These are phyloP conservation scores for Candida sithepensis DNA, from an alignment of 805 yeast genomes.

Conservation along the genomic window DNA sequence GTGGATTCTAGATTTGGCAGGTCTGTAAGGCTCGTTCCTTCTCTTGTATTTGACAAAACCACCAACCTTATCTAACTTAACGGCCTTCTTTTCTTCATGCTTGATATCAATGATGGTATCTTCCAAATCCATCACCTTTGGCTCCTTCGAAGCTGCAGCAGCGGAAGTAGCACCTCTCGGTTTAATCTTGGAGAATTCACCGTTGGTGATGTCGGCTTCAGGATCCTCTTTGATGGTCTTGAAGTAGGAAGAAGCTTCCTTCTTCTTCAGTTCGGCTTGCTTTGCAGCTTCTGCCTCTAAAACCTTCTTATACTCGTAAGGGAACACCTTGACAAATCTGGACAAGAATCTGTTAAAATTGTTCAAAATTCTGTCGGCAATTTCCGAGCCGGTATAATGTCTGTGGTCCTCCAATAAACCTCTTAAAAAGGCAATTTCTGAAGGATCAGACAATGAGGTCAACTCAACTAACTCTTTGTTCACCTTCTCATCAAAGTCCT, in stretches of 20 bases:
- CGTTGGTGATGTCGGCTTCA: constrained; percentile 82
- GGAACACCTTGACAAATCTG: constrained; percentile 89
- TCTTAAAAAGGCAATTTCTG: constrained; percentile 90
- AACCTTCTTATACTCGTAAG: constrained; percentile 86
- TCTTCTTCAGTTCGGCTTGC: constrained; percentile 60
- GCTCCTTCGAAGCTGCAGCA: constrained; percentile 48
- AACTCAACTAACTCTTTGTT: constrained; percentile 82
- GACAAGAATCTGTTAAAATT: constrained; percentile 88
- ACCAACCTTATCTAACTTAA: constrained; percentile 71
- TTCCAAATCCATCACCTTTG: constrained; percentile 84
- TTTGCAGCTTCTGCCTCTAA: constrained; percentile 70
- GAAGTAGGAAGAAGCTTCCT: constrained; percentile 63
- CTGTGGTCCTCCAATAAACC: constrained; percentile 93
- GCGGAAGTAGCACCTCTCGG: constrained; percentile 39
- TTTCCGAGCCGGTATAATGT: constrained; percentile 88
- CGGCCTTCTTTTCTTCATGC: constrained; percentile 59
- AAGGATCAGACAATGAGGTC: constrained; percentile 72
- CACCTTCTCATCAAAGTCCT: constrained; percentile 78
- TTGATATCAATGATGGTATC: constrained; percentile 75
- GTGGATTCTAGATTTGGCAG: constrained; percentile 66
- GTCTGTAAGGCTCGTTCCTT: constrained; percentile 82
- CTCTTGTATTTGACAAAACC: constrained; percentile 95
- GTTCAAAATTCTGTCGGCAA: constrained; percentile 76
- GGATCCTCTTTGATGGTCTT: constrained; percentile 77
- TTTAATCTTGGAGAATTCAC: constrained; percentile 65